phyloP scores from a whole-genome alignment of 106 monocot species.

The Allium fistulosum region DNA sequence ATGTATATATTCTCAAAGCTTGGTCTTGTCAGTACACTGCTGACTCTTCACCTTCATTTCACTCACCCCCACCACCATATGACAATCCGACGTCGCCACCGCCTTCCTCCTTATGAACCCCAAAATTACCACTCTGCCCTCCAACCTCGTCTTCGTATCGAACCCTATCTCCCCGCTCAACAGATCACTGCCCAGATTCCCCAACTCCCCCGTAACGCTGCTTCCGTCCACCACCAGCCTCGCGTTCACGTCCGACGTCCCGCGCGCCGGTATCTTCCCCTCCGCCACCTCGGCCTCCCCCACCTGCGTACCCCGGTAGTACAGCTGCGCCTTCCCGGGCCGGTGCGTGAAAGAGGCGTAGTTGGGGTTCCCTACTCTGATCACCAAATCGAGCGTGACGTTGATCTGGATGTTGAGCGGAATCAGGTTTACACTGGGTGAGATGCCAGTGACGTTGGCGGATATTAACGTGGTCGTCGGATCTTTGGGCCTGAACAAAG shows the following conservation, averaged over 20 bases:
- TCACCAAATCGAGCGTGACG: constrained; percentile 49
- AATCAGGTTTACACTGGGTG: constrained; percentile 21
- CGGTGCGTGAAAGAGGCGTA: constrained; percentile 44
- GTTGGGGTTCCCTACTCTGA: constrained; percentile 73
- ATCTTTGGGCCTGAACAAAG: constrained; percentile 40
- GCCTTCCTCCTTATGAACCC: constrained; percentile 57
- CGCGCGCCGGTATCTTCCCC: constrained; percentile 39
- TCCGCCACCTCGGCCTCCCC: constrained; percentile 60
- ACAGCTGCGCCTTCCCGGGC: constrained; percentile 36
- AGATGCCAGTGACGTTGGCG: constrained; percentile 40
- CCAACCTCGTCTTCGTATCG: constrained; percentile 38
- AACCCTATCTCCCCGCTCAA: constrained; percentile 37
- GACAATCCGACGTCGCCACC: constrained; percentile 53
- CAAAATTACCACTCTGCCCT: constrained; percentile 50
- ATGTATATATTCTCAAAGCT: constrained; percentile 13
- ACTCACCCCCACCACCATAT: constrained; percentile 26
- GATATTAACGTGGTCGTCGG: constrained; percentile 56
- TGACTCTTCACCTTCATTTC: constrained; percentile 22
- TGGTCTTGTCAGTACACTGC: constrained; percentile 47
- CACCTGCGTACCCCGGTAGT: constrained; percentile 48
- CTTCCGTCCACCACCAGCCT: constrained; percentile 41
- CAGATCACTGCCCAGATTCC: constrained; percentile 32
- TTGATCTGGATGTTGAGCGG: constrained; percentile 45
- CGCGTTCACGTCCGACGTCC: constrained; percentile 25
- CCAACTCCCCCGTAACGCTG: constrained; percentile 22